A percentile compares a stretch with the other conserved stretches of the same genome.
Conservation (phyloP, 139 green algal genomes). For the Micromonas commoda region DNA sequence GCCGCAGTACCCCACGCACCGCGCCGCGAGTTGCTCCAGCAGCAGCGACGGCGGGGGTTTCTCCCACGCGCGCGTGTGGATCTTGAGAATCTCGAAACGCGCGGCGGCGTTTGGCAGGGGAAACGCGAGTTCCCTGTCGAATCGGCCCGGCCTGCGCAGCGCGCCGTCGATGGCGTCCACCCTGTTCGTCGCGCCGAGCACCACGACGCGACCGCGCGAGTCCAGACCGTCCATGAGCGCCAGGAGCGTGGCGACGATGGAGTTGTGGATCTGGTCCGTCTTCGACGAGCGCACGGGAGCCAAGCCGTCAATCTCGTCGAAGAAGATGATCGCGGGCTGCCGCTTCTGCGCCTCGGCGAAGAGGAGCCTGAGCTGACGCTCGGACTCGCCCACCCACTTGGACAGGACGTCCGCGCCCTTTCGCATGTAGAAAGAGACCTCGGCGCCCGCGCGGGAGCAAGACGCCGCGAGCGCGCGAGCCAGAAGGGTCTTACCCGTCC, state of each 20-base stretch:
- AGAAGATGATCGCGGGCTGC: slow-evolving; percentile 79
- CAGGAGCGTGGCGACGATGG: slow-evolving; percentile 88
- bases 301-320: slow-evolving; percentile 80
- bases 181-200: slow-evolving; percentile 70
- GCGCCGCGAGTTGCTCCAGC: slow-evolving; percentile 55
- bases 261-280: slow-evolving; percentile 97
- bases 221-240: slow-evolving; percentile 95
- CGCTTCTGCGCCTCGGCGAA: slow-evolving; percentile 80
- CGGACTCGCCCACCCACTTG: slow-evolving; percentile 94
- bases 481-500: slow-evolving; percentile 92
- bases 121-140: slow-evolving; percentile 74
- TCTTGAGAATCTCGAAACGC: slow-evolving; percentile 73
- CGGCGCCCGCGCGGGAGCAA: slow-evolving; percentile 50
- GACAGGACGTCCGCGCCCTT: slow-evolving; percentile 88
- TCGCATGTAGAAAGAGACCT: slow-evolving; percentile 93
- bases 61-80: slow-evolving; percentile 80
- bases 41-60: slow-evolving; percentile 50
- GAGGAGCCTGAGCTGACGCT: slow-evolving; percentile 82
- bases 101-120: slow-evolving; percentile 57
- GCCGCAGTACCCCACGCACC: slow-evolving; percentile 80
- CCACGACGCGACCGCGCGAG: slow-evolving; percentile 63
- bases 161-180: slow-evolving; percentile 68
- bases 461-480: slow-evolving; percentile 79
- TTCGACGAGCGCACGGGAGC: slow-evolving; percentile 69
- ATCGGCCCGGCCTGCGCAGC: slow-evolving; percentile 59